A percentile compares a stretch with the other conserved stretches of the same genome.
These are phyloP conservation scores for Termitomyces sp. DNA, from an alignment of 768 basidiomycete genomes.

Conservation along the genomic window DNA sequence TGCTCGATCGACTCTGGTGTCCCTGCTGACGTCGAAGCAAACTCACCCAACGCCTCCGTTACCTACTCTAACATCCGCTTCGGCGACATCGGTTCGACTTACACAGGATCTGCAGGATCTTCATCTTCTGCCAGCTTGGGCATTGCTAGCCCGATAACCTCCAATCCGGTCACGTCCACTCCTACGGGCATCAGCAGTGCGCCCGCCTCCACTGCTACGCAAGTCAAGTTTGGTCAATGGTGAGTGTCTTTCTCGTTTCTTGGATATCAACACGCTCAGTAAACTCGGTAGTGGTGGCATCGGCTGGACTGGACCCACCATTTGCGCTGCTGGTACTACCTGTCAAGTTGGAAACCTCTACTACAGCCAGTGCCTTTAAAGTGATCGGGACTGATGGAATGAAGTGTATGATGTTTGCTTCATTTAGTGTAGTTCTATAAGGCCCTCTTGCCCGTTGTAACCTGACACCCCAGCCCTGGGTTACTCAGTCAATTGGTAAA, in stretches of 20 bases:
- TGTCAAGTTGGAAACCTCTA: conserved; percentile 24
- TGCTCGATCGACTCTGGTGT: conserved; percentile 45
- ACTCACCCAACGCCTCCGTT: conserved; percentile 36
- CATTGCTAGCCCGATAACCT: not conserved
- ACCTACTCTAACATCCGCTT: conserved; percentile 53
- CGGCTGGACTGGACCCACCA: conserved; percentile 26
- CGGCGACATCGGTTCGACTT: conserved; percentile 34
- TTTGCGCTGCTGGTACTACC: conserved; percentile 23
- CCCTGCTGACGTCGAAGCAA: conserved; percentile 39
- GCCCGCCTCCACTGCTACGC: conserved; percentile 23
- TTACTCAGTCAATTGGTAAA: too few species aligned
- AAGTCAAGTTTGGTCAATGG: conserved; percentile 32
- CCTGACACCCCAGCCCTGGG: too few species aligned
- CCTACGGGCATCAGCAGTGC: conserved; percentile 16
- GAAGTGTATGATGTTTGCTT: too few species aligned
- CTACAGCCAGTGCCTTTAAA: conserved; percentile 26
- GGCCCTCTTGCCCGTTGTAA: too few species aligned
- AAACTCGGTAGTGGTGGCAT: conserved; percentile 13
- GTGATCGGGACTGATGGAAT: too few species aligned
- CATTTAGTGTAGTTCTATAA: too few species aligned
- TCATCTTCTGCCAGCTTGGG: not conserved
- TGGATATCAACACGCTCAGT: not conserved
- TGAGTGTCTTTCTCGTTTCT: not conserved
- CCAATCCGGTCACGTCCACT: not conserved
- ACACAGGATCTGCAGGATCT: conserved; percentile 4